Evolutionary conservation across 371 early-diverging fungal species (phyloP).

Genomic region (Nosema muscidifuracis): DNA sequence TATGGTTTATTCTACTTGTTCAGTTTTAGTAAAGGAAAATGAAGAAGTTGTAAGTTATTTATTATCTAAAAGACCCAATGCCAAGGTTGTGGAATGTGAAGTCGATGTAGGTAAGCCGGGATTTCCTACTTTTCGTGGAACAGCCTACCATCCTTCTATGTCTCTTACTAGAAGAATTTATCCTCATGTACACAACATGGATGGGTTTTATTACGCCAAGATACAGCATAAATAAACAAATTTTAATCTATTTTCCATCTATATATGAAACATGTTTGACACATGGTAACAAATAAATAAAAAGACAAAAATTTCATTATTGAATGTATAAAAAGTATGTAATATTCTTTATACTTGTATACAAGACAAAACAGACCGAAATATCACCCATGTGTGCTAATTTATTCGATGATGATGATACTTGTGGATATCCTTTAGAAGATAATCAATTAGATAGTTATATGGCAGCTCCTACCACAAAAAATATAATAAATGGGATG

Average conservation of each 20-base stretch:
- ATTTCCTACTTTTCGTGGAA: conserved; percentile 57
- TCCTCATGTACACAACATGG: conserved; percentile 97
- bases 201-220: conserved; percentile 96
- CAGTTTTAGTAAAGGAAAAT: conserved; percentile 93
- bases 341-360: no score
- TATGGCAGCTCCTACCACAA: background rate
- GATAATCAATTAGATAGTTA: background rate
- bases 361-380: no score
- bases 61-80: conserved; percentile 79
- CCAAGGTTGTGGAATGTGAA: conserved; percentile 80
- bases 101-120: conserved; percentile 59
- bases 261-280: no score
- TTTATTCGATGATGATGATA: no score
- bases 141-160: conserved; percentile 73
- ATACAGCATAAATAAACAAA: conserved; percentile 70
- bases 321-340: no score
- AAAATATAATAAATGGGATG: background rate
- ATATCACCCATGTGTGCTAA: no score
- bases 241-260: no score
- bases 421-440: no score
- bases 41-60: conserved; percentile 94
- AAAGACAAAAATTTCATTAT: no score
- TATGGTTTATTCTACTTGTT: conserved; percentile 97
- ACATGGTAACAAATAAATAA: no score
- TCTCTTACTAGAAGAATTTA: conserved; percentile 80